phyloP scores from a whole-genome alignment of 441 rosid genomes.

The Erysimum pusillum region DNA sequence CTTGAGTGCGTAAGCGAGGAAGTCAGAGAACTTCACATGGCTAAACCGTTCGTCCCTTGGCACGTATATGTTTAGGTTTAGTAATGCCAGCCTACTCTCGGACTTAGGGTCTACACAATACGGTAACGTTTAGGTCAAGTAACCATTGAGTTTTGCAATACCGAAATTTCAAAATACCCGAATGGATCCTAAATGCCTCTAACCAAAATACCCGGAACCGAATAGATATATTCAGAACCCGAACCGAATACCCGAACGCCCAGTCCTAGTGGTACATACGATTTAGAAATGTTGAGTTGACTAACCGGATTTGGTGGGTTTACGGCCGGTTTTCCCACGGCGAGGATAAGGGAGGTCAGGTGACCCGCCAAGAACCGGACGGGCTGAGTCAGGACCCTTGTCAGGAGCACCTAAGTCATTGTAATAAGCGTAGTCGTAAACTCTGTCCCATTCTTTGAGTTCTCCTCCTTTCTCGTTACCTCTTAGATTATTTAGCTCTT shows the following conservation, averaged over 20 bases:
- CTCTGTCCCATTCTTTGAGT: slow-evolving; percentile 91
- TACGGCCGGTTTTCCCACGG: slow-evolving; percentile 84
- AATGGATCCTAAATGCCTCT: too few relatives aligned
- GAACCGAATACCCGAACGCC: too few relatives aligned
- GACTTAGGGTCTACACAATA: slow-evolving; percentile 59
- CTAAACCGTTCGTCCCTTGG: slow-evolving; percentile 89
- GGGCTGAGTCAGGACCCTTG: slow-evolving; percentile 59
- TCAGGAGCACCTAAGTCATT: slow-evolving; percentile 88
- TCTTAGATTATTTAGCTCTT: slow-evolving; percentile 68
- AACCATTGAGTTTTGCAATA: slow-evolving; percentile 11
- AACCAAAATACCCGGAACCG: too few relatives aligned
- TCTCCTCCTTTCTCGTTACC: slow-evolving; percentile 64
- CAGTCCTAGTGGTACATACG: too few relatives aligned
- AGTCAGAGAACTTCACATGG: slow-evolving; percentile 81
- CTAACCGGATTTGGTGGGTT: slow-evolving; percentile 69
- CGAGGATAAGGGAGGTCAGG: slow-evolving; percentile 81
- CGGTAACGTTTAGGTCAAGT: slow-evolving; percentile 10
- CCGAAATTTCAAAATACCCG: too few relatives aligned
- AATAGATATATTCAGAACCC: too few relatives aligned
- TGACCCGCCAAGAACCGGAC: slow-evolving; percentile 82
- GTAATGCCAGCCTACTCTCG: slow-evolving; percentile 74
- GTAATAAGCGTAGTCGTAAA: slow-evolving; percentile 85
- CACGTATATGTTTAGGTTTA: slow-evolving; percentile 77
- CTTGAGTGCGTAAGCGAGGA: slow-evolving; percentile 81
- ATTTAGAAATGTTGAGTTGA: slow-evolving; percentile 7